Percentiles rank a stretch among this genome's conserved stretches.
phyloP scores from a whole-genome alignment of 352 stramenopile species.

The Globisporangium heterothallicum region DNA sequence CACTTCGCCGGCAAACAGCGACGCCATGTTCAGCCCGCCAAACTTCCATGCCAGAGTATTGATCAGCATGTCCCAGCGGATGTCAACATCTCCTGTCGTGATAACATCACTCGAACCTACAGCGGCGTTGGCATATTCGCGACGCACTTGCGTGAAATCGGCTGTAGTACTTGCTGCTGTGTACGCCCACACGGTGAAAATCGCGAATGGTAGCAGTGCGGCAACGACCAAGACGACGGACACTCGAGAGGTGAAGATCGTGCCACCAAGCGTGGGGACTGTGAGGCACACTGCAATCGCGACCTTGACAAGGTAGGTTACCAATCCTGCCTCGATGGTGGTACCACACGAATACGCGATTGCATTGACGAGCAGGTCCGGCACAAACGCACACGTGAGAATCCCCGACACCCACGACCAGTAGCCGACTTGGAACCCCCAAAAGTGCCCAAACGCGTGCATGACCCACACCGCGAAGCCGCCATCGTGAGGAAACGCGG shows the following conservation, averaged over 20 bases:
- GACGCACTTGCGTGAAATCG: conserved; percentile 2
- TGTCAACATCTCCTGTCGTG: conserved; percentile 11
- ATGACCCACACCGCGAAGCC: conserved; percentile 87
- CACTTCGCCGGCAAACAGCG: conserved; percentile 83
- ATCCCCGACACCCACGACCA: conserved; percentile 77
- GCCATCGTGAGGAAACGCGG: conserved; percentile 77
- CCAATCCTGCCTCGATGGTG: background rate
- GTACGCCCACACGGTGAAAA: conserved; percentile 21
- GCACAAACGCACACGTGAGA: conserved; percentile 37
- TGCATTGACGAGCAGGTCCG: conserved; percentile 32
- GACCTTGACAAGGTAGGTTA: conserved; percentile 15
- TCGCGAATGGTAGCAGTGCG: conserved; percentile 12
- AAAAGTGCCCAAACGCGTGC: conserved; percentile 84
- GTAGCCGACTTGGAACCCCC: conserved; percentile 67
- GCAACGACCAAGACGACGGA: conserved; percentile 4
- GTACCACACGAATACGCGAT: background rate
- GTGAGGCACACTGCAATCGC: conserved; percentile 14
- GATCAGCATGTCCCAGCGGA: conserved; percentile 62
- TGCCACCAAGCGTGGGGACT: conserved; percentile 17
- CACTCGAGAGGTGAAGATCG: conserved; percentile 13
- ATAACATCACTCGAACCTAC: background rate
- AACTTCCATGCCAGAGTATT: conserved; percentile 95
- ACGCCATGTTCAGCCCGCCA: conserved; percentile 83
- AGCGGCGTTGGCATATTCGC: conserved; percentile 3
- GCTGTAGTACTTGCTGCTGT: background rate